Conservation (phyloP, 225 moss, liverwort and hornwort species). For the Climacium dendroides region DNA sequence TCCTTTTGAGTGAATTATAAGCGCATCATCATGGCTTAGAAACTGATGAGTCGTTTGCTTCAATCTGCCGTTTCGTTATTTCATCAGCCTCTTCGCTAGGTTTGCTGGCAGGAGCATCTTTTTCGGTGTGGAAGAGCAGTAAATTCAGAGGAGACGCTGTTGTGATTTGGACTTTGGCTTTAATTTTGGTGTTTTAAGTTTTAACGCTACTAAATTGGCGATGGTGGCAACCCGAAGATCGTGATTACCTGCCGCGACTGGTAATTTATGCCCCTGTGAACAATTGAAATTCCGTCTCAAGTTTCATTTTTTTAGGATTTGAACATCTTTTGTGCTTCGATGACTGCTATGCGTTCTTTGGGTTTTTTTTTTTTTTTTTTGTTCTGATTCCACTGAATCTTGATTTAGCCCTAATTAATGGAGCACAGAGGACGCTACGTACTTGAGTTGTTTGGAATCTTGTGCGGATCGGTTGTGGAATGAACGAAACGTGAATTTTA, state of each 20-base stretch:
- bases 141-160: not conserved
- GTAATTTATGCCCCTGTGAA: not conserved
- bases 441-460: not conserved
- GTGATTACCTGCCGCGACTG: not conserved
- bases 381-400: not conserved
- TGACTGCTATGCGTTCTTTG: not conserved
- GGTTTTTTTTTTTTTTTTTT: not conserved
- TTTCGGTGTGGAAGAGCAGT: not conserved
- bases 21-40: not conserved
- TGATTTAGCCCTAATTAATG: not conserved
- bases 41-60: constrained; percentile 13
- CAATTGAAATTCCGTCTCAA: not conserved
- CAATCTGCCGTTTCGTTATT: constrained; percentile 10
- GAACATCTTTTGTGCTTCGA: not conserved
- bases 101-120: not conserved
- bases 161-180: not conserved
- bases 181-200: not conserved
- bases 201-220: not conserved
- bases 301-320: not conserved
- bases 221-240: not conserved
- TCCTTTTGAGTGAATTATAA: not conserved
- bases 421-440: not conserved
- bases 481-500: not conserved
- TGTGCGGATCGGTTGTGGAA: not conserved
- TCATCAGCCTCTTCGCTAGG: not conserved